A percentile compares a stretch with the other conserved stretches of the same genome.
phyloP scores from a whole-genome alignment of 768 basidiomycete species.

The Lactifluus pinguis region DNA sequence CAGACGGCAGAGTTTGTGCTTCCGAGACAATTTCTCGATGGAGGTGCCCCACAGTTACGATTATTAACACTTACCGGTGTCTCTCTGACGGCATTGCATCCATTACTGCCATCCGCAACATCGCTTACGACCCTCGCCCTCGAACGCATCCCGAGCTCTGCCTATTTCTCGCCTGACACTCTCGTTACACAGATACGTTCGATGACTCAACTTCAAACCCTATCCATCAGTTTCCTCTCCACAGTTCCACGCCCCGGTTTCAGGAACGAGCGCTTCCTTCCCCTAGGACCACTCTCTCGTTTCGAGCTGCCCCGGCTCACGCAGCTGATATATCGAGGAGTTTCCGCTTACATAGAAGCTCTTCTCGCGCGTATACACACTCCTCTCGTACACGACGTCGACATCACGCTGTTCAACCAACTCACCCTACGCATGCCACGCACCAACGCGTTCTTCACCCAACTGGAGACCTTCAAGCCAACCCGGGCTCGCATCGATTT shows the following conservation, averaged over 20 bases:
- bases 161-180: constrained; percentile 2
- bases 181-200: constrained; percentile 1
- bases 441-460: background rate
- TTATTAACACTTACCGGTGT: constrained; percentile 2
- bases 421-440: background rate
- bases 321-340: constrained; percentile 6
- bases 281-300: background rate
- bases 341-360: constrained; percentile 4
- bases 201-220: background rate
- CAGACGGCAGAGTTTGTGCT: constrained; percentile 7
- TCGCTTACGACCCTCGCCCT: constrained; percentile 9
- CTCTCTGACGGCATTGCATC: background rate
- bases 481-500: constrained; percentile 1
- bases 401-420: constrained; percentile 9
- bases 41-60: constrained; percentile 1
- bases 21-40: constrained; percentile 4
- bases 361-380: constrained; percentile 4
- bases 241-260: constrained; percentile 7
- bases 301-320: constrained; percentile 3
- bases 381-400: constrained; percentile 2
- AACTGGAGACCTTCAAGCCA: background rate
- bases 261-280: background rate
- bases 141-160: constrained; percentile 9
- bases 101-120: background rate
- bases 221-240: constrained; percentile 10